A percentile compares a stretch with the other conserved stretches of the same genome.
phyloP scores from a whole-genome alignment of 2,329 filamentous ascomycete genomes.

The Monilinia fructigena region DNA sequence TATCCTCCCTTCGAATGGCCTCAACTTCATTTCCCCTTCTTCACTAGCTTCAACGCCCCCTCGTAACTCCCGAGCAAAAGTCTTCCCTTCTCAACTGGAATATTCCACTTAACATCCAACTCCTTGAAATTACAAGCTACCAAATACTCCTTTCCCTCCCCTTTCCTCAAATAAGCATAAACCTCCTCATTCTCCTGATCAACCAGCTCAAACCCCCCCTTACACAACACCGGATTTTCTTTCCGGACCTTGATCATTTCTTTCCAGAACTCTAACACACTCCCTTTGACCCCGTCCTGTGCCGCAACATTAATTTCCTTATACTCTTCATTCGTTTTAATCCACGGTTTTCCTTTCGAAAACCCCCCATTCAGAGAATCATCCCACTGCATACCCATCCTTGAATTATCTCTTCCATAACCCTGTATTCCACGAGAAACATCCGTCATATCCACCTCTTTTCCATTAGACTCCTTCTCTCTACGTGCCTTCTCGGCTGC shows the following conservation, averaged over 20 bases:
- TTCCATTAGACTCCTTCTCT: constrained; percentile 40
- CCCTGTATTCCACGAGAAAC: constrained; percentile 52
- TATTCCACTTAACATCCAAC: not conserved
- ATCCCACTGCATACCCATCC: constrained; percentile 70
- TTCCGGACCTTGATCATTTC: constrained; percentile 28
- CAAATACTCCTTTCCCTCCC: constrained; percentile 8
- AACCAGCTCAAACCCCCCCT: constrained; percentile 29
- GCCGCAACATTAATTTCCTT: constrained; percentile 45
- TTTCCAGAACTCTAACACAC: constrained; percentile 29
- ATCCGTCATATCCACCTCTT: constrained; percentile 36
- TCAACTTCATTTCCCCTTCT: not conserved
- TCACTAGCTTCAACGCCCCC: not conserved
- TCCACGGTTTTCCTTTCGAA: constrained; percentile 51
- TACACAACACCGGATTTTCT: constrained; percentile 28
- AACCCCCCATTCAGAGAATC: constrained; percentile 62
- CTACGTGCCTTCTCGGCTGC: not conserved
- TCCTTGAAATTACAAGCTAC: constrained; percentile 17
- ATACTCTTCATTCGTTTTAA: constrained; percentile 57
- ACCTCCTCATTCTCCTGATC: constrained; percentile 21
- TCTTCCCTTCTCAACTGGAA: not conserved
- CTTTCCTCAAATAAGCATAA: constrained; percentile 20
- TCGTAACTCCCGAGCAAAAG: constrained; percentile 7
- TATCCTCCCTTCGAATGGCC: constrained; percentile 13
- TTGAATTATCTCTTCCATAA: constrained; percentile 66
- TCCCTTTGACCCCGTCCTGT: constrained; percentile 19